Conservation (phyloP, 441 rosid genomes). For the Gossypium trilobum region DNA sequence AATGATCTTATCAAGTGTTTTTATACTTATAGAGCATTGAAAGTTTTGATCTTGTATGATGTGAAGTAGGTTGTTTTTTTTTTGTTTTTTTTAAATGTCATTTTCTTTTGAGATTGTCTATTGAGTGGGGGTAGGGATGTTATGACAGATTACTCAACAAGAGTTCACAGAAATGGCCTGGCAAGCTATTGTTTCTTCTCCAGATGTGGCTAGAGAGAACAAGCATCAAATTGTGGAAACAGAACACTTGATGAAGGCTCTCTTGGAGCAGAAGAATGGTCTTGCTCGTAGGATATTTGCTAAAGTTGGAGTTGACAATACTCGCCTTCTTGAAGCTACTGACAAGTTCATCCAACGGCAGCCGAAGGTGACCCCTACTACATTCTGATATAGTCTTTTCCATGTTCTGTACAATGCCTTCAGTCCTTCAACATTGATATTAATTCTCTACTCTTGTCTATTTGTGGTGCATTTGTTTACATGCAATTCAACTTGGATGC, state of each 20-base stretch:
- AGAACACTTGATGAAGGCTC: conserved; percentile 87
- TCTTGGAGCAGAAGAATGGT: conserved; percentile 96
- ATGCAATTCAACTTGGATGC: neutral
- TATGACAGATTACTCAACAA: conserved; percentile 72
- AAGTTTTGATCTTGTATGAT: neutral
- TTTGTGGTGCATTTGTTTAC: neutral
- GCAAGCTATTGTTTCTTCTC: conserved; percentile 91
- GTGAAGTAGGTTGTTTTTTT: neutral
- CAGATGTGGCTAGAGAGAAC: conserved; percentile 86
- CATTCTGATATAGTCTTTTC: neutral
- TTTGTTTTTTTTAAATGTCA: neutral
- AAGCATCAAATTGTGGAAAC: conserved; percentile 99
- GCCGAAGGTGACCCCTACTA: conserved; percentile 55
- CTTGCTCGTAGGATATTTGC: conserved; percentile 89
- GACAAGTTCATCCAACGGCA: conserved; percentile 86
- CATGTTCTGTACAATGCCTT: neutral
- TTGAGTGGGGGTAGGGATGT: conserved; percentile 10
- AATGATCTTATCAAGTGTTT: neutral
- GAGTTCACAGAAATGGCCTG: conserved; percentile 98
- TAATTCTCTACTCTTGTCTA: neutral
- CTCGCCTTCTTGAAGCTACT: conserved; percentile 81
- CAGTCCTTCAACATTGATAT: neutral
- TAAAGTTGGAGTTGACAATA: conserved; percentile 76
- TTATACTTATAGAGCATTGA: neutral
- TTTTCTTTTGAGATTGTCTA: neutral